Evolutionary conservation across 2,329 filamentous ascomycete species (phyloP), one percentile per base, ranked within the genome.

Genomic region (Aaosphaeria pasadenensis): DNA sequence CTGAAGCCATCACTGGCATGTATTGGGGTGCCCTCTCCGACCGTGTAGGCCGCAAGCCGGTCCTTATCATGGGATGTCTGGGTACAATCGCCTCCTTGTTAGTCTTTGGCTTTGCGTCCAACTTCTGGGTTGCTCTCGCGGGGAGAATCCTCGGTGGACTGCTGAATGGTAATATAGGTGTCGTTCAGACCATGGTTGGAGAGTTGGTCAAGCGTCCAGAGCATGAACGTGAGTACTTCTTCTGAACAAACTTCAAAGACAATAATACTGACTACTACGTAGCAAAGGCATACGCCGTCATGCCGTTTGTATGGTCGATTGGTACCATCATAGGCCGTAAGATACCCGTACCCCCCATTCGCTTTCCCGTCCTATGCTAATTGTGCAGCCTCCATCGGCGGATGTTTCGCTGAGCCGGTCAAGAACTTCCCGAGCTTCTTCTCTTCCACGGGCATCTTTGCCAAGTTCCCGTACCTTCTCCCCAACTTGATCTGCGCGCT

Each of bases 241-340:
- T 9, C 7, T n/a, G 33, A 24, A 24, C 33, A 36, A 9, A 36
- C n/a, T 36, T 6, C 28, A 11, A 33, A 28, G 11, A 35, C 17
- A 11, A 7, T 9, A 9, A 11, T 39, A 17, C 6, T 7, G 32
- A 44, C 29, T 5, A n/a, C 17, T 32, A 28, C n/a, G 5, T 59
- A 89, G 87, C 89, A 49, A 83, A 86, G 53, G 91, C 91, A 30
- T 96, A 91, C 68, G 85, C 90, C 2, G 83, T 96, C 40, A 95
- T 96, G 89, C 91, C 91, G 1, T 96, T 96, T 63, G 87, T 96
- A 6, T 96, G 91, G 91, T 87, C 82, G 42, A 85, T 96, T 45
- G 91, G 91, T 28, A 95, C 89, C 7, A 95, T 96, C 54, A 79
- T 95, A 45, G 91, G 91, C 43, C 69, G 66, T 70, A 66, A 67